A percentile compares a stretch with the other conserved stretches of the same genome.
Evolutionary conservation across 164 flowering plant genomes (phyloP).

Genomic region (Aristolochia contorta): DNA sequence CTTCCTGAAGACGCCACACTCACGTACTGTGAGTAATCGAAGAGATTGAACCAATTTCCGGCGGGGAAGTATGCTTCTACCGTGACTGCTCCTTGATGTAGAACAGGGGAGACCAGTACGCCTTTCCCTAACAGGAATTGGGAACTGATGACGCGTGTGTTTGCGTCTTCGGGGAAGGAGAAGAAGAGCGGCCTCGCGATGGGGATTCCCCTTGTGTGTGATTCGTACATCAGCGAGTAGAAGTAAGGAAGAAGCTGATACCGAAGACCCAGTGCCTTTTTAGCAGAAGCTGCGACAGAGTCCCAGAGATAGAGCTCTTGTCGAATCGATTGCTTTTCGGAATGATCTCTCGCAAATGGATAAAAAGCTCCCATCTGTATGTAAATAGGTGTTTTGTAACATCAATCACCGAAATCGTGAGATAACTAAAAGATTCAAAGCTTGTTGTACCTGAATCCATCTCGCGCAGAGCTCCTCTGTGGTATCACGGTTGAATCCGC

Average conservation of each 20-base stretch:
- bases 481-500: slow-evolving; percentile 51
- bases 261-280: slow-evolving; percentile 38
- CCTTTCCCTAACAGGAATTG: slow-evolving; percentile 70
- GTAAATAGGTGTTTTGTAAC: no score
- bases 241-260: slow-evolving; percentile 45
- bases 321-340: slow-evolving; percentile 21
- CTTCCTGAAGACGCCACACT: slow-evolving; percentile 28
- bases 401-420: no score
- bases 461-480: slow-evolving; percentile 74
- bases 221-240: slow-evolving; percentile 65
- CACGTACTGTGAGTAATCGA: slow-evolving; percentile 34
- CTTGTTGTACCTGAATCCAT: slow-evolving; percentile 72
- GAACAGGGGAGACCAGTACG: slow-evolving; percentile 63
- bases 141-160: slow-evolving; percentile 42
- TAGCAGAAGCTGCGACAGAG: slow-evolving; percentile 48
- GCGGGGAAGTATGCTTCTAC: slow-evolving; percentile 68
- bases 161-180: slow-evolving; percentile 53
- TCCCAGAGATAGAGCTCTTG: slow-evolving; percentile 84
- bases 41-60: slow-evolving; percentile 71
- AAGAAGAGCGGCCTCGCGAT: slow-evolving; percentile 76
- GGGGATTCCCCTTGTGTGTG: slow-evolving; percentile 50
- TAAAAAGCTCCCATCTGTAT: slow-evolving; percentile 78
- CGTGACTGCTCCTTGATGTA: slow-evolving; percentile 34
- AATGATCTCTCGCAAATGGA: slow-evolving; percentile 77
- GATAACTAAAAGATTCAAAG: no score